phyloP scores from a whole-genome alignment of 352 stramenopile genomes.

The Phytophthora pluvialis region DNA sequence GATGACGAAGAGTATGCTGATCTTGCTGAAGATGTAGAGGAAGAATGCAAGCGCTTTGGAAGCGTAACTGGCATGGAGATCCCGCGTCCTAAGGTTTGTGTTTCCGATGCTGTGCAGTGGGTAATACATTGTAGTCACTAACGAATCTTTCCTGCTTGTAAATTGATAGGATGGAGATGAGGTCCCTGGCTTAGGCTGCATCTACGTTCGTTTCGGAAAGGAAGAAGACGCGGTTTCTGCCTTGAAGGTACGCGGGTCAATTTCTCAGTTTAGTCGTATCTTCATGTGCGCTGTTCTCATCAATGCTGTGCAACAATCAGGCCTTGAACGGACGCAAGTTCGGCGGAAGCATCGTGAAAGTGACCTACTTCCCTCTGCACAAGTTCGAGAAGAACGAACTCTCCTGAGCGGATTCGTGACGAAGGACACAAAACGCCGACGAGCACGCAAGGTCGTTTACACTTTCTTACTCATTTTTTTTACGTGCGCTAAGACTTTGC shows the following conservation, averaged over 20 bases:
- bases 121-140: background rate
- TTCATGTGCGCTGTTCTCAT: conserved; percentile 10
- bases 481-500: conserved; percentile 31
- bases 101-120: background rate
- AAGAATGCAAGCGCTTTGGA: conserved; percentile 91
- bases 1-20: conserved; percentile 90
- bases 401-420: conserved; percentile 38
- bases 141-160: conserved; percentile 1
- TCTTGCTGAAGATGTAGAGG: conserved; percentile 89
- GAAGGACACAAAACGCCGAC: conserved; percentile 16
- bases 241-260: conserved; percentile 60
- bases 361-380: conserved; percentile 75
- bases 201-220: conserved; percentile 82
- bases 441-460: conserved; percentile 28
- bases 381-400: conserved; percentile 80
- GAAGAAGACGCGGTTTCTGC: conserved; percentile 61
- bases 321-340: conserved; percentile 88
- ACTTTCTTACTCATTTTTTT: conserved; percentile 23
- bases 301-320: conserved; percentile 33
- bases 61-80: conserved; percentile 75
- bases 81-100: conserved; percentile 76
- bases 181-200: conserved; percentile 72
- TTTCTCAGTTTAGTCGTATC: background rate
- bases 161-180: conserved; percentile 58
- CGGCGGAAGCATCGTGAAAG: conserved; percentile 84